A percentile compares a stretch with the other conserved stretches of the same genome.
phyloP scores from a whole-genome alignment of 2,329 filamentous ascomycete genomes.

The Septoria linicola region DNA sequence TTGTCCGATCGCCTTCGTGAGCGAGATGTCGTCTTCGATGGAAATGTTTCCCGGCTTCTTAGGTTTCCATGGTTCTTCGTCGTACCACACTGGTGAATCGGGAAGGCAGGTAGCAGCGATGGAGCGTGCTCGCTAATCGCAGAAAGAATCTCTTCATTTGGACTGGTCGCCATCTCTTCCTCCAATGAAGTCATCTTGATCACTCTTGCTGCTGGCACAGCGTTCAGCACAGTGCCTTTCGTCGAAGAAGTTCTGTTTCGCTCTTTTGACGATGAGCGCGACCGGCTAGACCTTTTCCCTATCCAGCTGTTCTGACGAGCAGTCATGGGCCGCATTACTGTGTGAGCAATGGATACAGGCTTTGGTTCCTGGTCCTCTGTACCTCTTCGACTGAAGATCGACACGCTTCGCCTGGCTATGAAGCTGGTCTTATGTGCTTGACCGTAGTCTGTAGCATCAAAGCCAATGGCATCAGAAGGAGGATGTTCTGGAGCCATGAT shows the following conservation, averaged over 20 bases:
- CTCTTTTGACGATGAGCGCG: neutral
- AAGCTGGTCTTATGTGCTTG: neutral
- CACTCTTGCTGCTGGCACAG: slow-evolving; percentile 33
- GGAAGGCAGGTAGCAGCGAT: neutral
- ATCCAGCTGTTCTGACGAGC: slow-evolving; percentile 31
- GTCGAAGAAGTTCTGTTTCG: neutral
- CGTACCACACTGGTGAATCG: slow-evolving; percentile 25
- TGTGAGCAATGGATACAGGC: slow-evolving; percentile 25
- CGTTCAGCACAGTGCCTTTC: slow-evolving; percentile 36
- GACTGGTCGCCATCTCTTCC: slow-evolving; percentile 41
- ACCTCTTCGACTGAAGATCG: slow-evolving; percentile 41
- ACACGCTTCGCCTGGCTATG: slow-evolving; percentile 33
- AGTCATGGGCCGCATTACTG: slow-evolving; percentile 26
- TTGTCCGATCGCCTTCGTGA: slow-evolving; percentile 32
- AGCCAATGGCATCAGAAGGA: neutral
- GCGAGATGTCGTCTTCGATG: slow-evolving; percentile 16
- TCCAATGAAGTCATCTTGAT: slow-evolving; percentile 37
- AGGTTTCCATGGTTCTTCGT: neutral
- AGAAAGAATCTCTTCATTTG: slow-evolving; percentile 43
- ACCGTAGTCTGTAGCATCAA: neutral
- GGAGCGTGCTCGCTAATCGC: slow-evolving; percentile 34
- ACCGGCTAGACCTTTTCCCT: slow-evolving; percentile 18
- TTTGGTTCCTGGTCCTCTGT: slow-evolving; percentile 30
- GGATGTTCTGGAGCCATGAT: neutral
- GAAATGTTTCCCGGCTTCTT: slow-evolving; percentile 15